phyloP scores from a whole-genome alignment of 225 moss, liverwort and hornwort species.

The Sphagnum contortum region DNA sequence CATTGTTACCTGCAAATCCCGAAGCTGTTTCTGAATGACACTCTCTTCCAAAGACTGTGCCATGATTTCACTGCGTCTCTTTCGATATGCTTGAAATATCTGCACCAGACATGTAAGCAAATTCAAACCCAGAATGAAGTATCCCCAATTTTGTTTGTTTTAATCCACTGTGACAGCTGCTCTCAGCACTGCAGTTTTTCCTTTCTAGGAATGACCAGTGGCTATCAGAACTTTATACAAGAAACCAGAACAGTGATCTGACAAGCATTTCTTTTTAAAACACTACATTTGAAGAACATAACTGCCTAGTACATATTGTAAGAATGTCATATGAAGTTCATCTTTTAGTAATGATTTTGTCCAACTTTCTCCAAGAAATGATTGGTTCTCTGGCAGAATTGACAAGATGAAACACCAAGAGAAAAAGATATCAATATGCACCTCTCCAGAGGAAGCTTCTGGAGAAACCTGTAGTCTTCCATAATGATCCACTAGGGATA shows the following conservation, averaged over 20 bases:
- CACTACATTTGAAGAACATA: background rate
- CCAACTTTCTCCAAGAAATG: background rate
- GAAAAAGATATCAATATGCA: constrained; percentile 5
- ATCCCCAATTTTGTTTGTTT: too few relatives aligned
- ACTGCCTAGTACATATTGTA: too few relatives aligned
- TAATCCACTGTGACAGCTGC: too few relatives aligned
- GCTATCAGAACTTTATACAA: too few relatives aligned
- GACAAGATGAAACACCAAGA: background rate
- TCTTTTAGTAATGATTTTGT: background rate
- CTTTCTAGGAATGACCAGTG: too few relatives aligned
- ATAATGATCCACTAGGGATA: constrained; percentile 44
- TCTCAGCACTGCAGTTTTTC: too few relatives aligned
- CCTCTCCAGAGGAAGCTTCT: constrained; percentile 37
- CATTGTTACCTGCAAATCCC: constrained; percentile 22
- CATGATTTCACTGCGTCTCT: constrained; percentile 25
- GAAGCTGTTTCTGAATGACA: constrained; percentile 23
- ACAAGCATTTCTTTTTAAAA: background rate
- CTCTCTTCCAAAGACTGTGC: constrained; percentile 21
- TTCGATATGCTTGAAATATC: constrained; percentile 27
- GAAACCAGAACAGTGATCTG: background rate
- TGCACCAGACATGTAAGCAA: constrained; percentile 11
- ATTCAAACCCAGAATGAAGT: too few relatives aligned
- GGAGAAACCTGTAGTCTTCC: constrained; percentile 27
- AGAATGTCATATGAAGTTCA: too few relatives aligned
- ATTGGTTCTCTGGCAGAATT: too few relatives aligned